These are phyloP conservation scores for Onygena corvina DNA, from an alignment of 2,329 filamentous ascomycete species.

Conservation along the genomic window DNA sequence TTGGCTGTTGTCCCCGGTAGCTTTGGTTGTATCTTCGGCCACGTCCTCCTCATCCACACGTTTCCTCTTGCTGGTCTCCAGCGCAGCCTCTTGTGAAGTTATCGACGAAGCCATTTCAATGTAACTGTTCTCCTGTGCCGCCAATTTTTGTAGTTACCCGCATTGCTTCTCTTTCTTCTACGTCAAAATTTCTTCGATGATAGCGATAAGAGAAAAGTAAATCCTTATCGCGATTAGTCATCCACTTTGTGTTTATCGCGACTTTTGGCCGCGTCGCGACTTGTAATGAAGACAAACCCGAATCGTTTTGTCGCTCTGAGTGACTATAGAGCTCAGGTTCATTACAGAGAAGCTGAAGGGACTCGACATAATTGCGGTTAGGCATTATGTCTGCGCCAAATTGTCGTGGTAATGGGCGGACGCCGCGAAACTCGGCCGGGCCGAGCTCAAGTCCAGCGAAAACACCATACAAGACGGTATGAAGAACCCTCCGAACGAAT, in stretches of 20 bases:
- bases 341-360: too few relatives aligned
- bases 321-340: too few relatives aligned
- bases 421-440: neutral
- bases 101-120: neutral
- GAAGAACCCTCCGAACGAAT: neutral
- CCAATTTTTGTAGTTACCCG: neutral
- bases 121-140: neutral
- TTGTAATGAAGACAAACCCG: neutral
- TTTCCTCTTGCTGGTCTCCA: slow-evolving; percentile 9
- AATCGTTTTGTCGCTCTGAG: too few relatives aligned
- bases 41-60: slow-evolving; percentile 18
- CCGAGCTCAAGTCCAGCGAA: slow-evolving; percentile 4
- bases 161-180: neutral
- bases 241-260: neutral
- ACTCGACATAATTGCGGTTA: too few relatives aligned
- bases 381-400: neutral
- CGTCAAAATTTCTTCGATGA: neutral
- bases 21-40: slow-evolving; percentile 20
- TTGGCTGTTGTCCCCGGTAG: slow-evolving; percentile 18
- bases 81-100: neutral
- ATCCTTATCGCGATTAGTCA: slow-evolving; percentile 4
- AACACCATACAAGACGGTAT: slow-evolving; percentile 5
- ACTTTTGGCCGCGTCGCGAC: slow-evolving; percentile 5
- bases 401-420: neutral
- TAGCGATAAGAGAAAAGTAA: slow-evolving; percentile 2